These are phyloP conservation scores for Chenopodium quinoa DNA, from an alignment of 148 eudicot genomes.

Conservation along the genomic window DNA sequence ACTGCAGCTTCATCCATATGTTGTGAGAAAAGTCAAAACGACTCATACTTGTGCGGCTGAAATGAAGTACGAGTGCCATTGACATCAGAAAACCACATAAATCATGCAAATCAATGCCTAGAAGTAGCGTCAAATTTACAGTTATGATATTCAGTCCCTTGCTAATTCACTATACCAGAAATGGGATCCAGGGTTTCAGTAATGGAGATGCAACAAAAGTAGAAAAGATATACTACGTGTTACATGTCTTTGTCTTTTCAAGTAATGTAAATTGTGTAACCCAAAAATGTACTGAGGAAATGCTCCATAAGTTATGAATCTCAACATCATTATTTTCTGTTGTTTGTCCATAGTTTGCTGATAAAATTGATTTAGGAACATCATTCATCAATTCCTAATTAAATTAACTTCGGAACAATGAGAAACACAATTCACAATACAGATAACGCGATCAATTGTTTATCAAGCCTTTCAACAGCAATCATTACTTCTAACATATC, in stretches of 20 bases:
- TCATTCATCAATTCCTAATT: background rate
- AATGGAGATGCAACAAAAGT: background rate
- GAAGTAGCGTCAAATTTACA: background rate
- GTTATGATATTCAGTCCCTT: background rate
- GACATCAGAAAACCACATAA: background rate
- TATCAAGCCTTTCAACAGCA: background rate
- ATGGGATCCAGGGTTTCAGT: background rate
- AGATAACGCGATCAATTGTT: too few relatives aligned
- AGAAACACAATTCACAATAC: background rate
- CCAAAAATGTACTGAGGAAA: too few relatives aligned
- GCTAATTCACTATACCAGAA: background rate
- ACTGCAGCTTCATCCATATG: slow-evolving; percentile 45
- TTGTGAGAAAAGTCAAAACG: slow-evolving; percentile 19
- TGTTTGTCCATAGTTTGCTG: too few relatives aligned
- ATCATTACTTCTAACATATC: background rate
- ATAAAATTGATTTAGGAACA: background rate
- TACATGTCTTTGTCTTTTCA: too few relatives aligned
- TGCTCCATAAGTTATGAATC: too few relatives aligned
- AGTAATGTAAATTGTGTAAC: too few relatives aligned
- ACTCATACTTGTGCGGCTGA: slow-evolving; percentile 20
- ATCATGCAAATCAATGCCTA: background rate
- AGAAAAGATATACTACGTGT: background rate
- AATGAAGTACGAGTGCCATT: background rate
- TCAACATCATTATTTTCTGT: too few relatives aligned
- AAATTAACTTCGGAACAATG: background rate